phyloP scores from a whole-genome alignment of 2,329 filamentous ascomycete species.

The Phoma sp. region DNA sequence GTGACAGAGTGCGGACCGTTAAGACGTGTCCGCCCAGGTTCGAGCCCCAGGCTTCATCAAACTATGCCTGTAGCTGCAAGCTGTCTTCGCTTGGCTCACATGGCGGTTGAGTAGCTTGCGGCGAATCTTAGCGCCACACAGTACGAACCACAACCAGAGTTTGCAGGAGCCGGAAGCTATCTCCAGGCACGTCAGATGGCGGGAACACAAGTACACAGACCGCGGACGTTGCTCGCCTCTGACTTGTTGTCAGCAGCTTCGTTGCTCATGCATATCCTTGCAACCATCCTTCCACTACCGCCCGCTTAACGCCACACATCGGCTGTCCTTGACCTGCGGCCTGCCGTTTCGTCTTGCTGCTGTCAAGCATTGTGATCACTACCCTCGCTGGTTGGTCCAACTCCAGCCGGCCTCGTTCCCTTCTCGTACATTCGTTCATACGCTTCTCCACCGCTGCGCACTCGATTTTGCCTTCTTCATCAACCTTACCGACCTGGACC shows the following conservation, averaged over 20 bases:
- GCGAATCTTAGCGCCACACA: slow-evolving; percentile 44
- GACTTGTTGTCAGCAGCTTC: slow-evolving; percentile 41
- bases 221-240: slow-evolving; percentile 30
- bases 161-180: slow-evolving; percentile 37
- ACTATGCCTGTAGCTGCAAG: slow-evolving; percentile 29
- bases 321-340: slow-evolving; percentile 43
- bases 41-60: slow-evolving; percentile 27
- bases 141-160: slow-evolving; percentile 42
- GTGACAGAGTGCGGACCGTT: slow-evolving; percentile 12
- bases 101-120: slow-evolving; percentile 42
- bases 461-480: slow-evolving; percentile 36
- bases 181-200: slow-evolving; percentile 44
- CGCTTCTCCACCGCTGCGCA: slow-evolving; percentile 40
- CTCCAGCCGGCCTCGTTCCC: slow-evolving; percentile 43
- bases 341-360: slow-evolving; percentile 39
- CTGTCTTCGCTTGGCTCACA: slow-evolving; percentile 36
- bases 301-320: slow-evolving; percentile 46
- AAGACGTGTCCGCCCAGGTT: slow-evolving; percentile 21
- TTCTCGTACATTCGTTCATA: slow-evolving; percentile 47
- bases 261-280: slow-evolving; percentile 47
- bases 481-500: slow-evolving; percentile 34
- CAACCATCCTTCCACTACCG: slow-evolving; percentile 38
- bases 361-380: slow-evolving; percentile 38
- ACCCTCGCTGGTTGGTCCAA: slow-evolving; percentile 44
- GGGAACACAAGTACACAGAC: slow-evolving; percentile 40